Percentiles rank a stretch among this genome's conserved stretches.
These are phyloP conservation scores for bread wheat (Triticum aestivum) DNA, from an alignment of 176 grass and related monocot species.

Conservation along the genomic window IWGSC_CS_RefSeq_v2.1 NC_057812.1:140406766-140407265, in stretches of 20 bases:
- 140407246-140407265: conserved; percentile 99
- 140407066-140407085: conserved; percentile 89
- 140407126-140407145: conserved; percentile 93
- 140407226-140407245: conserved; percentile 98
- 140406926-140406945: conserved; percentile 95
- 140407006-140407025: conserved; percentile 98
- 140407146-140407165: conserved; percentile 89
- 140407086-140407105: conserved; percentile 88
- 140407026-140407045: conserved; percentile 75
- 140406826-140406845: conserved; percentile 97
- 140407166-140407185: conserved; percentile 85
- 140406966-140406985: conserved; percentile 98
- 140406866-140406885: conserved; percentile 92
- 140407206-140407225: conserved; percentile 86
- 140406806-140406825: conserved; percentile 94
- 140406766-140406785: conserved; percentile 85
- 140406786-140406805: conserved; percentile 88
- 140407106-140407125: conserved; percentile 97
- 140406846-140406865: conserved; percentile 97
- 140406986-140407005: conserved; percentile 86
- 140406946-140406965: conserved; percentile 96
- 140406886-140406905: conserved; percentile 98
- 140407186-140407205: conserved; percentile 73
- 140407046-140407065: conserved; percentile 92
- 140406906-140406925: conserved; percentile 89